Evolutionary conservation across 176 grass and related monocot genomes (phyloP).

Genomic region (Oryza glaberrima): DNA sequence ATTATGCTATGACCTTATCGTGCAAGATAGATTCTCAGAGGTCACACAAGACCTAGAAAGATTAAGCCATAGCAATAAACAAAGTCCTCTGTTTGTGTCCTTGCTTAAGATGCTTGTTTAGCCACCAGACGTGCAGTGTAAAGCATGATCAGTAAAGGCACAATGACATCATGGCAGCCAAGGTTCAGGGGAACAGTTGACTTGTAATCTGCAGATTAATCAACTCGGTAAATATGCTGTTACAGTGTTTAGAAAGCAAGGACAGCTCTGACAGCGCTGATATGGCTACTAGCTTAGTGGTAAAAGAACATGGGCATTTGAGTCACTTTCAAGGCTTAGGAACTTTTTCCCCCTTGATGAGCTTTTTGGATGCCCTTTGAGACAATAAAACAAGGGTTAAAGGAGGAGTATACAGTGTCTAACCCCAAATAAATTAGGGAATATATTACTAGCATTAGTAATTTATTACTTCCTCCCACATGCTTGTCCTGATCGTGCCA

Average conservation of each 20-base stretch:
- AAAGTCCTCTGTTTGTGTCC: not conserved
- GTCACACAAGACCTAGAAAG: not conserved
- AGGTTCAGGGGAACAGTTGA: constrained; percentile 47
- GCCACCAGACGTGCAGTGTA: constrained; percentile 17
- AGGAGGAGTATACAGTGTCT: constrained; percentile 23
- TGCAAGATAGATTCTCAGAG: not conserved
- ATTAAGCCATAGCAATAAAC: constrained; percentile 30
- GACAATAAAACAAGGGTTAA: constrained; percentile 41
- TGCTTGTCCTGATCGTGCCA: constrained; percentile 21
- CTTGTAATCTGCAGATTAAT: constrained; percentile 40
- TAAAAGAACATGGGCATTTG: constrained; percentile 49
- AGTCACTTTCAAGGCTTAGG: constrained; percentile 42
- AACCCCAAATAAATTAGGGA: not conserved
- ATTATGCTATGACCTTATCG: constrained; percentile 7
- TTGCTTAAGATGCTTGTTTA: constrained; percentile 31
- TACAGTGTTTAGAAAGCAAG: constrained; percentile 57
- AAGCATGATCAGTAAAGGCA: constrained; percentile 37
- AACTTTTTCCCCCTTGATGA: not conserved
- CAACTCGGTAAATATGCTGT: constrained; percentile 26
- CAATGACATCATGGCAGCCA: constrained; percentile 58
- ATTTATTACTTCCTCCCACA: not conserved
- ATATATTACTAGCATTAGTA: not conserved
- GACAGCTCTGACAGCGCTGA: constrained; percentile 48
- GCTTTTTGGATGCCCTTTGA: constrained; percentile 59
- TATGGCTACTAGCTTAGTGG: constrained; percentile 27